Conservation (phyloP, 352 stramenopile genomes). For the Thalassiosira exigua region DNA sequence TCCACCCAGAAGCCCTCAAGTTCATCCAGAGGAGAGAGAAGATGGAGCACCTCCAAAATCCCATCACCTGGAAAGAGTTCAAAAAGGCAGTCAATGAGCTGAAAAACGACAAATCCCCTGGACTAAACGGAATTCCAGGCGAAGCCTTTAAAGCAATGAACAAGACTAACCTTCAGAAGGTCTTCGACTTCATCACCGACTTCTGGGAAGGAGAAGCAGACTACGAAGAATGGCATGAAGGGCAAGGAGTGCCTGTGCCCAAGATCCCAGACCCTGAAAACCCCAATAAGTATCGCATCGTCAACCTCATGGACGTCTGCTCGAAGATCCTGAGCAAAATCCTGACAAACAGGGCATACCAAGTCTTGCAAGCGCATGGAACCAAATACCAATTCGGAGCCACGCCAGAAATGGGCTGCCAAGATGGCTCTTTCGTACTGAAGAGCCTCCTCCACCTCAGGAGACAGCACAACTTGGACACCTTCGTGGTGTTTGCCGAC, state of each 20-base stretch:
- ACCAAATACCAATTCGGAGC: conserved; percentile 45
- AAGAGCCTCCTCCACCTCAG: conserved; percentile 45
- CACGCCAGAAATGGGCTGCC: too few species aligned
- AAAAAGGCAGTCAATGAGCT: conserved; percentile 20
- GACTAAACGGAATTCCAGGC: conserved; percentile 16
- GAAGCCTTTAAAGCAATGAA: conserved; percentile 38
- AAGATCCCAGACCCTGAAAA: conserved; percentile 18
- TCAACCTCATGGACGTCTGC: conserved; percentile 44
- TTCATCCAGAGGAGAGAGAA: conserved; percentile 24
- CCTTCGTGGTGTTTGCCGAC: conserved; percentile 40
- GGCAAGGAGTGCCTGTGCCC: conserved; percentile 11
- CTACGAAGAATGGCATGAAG: conserved; percentile 36
- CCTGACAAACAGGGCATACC: conserved; percentile 12
- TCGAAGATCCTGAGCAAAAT: conserved; percentile 49
- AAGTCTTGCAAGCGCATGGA: conserved; percentile 26
- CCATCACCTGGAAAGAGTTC: conserved; percentile 33
- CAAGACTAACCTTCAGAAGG: neutral
- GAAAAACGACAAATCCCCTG: conserved; percentile 33
- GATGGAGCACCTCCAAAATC: neutral
- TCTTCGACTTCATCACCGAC: conserved; percentile 18
- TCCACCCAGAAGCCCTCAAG: neutral
- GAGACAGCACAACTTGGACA: conserved; percentile 32
- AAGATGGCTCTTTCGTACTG: too few species aligned
- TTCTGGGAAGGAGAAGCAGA: conserved; percentile 38
- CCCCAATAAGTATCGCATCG: conserved; percentile 33